phyloP scores from a whole-genome alignment of 208 protist genomes.

The Wallacemonas sp. region DNA sequence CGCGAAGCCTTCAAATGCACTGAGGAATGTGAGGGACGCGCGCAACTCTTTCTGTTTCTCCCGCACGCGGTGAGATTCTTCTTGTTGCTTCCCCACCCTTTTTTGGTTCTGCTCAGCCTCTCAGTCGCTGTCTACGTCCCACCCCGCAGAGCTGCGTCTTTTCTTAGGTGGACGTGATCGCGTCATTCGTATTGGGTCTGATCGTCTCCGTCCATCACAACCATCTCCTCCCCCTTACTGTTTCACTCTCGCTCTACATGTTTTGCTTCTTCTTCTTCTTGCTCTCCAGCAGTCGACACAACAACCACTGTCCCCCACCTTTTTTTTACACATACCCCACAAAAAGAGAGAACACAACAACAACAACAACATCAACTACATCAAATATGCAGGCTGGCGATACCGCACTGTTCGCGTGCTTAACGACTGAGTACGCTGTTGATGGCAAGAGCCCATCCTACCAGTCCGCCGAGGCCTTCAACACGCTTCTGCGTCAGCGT shows the following conservation, averaged over 20 bases:
- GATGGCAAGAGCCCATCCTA: slow-evolving; percentile 26
- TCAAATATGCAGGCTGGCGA: slow-evolving; percentile 10
- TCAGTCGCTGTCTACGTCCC: background rate
- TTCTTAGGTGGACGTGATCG: too few species aligned
- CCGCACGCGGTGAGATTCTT: background rate
- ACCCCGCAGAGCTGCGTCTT: too few species aligned
- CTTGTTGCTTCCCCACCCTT: background rate
- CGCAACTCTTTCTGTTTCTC: too few species aligned
- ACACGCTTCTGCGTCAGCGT: slow-evolving; percentile 34
- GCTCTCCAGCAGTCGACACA: too few species aligned
- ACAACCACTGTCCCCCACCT: too few species aligned
- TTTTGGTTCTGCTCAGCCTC: background rate
- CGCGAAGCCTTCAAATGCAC: too few species aligned
- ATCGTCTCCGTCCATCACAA: too few species aligned
- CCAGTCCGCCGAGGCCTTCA: slow-evolving; percentile 32
- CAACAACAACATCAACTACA: background rate
- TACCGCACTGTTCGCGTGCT: slow-evolving; percentile 24
- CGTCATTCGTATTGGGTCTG: too few species aligned
- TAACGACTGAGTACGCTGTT: slow-evolving; percentile 30
- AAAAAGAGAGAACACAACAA: background rate
- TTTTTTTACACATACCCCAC: background rate
- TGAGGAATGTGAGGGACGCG: too few species aligned
- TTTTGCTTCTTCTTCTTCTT: too few species aligned
- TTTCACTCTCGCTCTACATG: too few species aligned
- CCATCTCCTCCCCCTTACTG: too few species aligned